Base-by-base conservation (phyloP, 1,284 basidiomycete species). In the Rhodotorula sp. region DNA sequence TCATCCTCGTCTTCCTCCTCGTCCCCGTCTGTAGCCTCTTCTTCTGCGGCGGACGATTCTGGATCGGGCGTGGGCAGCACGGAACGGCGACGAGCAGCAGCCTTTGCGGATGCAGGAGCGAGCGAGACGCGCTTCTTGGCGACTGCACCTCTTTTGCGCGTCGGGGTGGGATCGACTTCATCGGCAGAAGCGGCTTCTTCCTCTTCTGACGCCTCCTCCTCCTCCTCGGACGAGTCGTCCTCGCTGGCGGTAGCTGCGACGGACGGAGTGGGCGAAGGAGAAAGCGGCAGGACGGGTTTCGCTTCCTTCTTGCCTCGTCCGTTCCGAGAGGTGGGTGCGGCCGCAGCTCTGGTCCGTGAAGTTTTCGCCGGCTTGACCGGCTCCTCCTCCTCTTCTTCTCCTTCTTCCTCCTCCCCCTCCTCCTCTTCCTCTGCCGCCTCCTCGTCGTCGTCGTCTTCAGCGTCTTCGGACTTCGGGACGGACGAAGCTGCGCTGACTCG, bases 111-210 rank as follows among this genome's bases (percentile, higher is more conserved):
- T 1, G 45, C 33, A 14, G 62, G 45, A 1, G 64, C 64, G 51
- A 60, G 64, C 51, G 68, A 66, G 20, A 69, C 48, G 53, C 68
- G 68, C 54, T 63, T 69, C 53, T 61, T 12, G 3, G 37, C 37
- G 37, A 2, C 37, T 1, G 37, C 37, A 42, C 37, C 37, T 42
- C 1, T 1, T 42, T 1, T 46, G n/a, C 68, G 59, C 54, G 45
- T 55, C 68, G 64, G 69, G n/a, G 59, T 67, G 37, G 44, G 66
- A 68, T 51, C 22, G 64, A 71, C 70, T 33, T 73, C 67, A 54
- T 60, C 37, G 10, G 37, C 37, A 42, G 37, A 42, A 12, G 37
- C 37, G 1, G 1, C 56, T 20, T 66, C 64, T 10, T 62, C 62
- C 18, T 54, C 53, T 20, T 66, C 69, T 22, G 53, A 54, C 33